A percentile compares a stretch with the other conserved stretches of the same genome.
phyloP scores from a whole-genome alignment of 805 yeast genomes.

The Citeromyces matritensis region DNA sequence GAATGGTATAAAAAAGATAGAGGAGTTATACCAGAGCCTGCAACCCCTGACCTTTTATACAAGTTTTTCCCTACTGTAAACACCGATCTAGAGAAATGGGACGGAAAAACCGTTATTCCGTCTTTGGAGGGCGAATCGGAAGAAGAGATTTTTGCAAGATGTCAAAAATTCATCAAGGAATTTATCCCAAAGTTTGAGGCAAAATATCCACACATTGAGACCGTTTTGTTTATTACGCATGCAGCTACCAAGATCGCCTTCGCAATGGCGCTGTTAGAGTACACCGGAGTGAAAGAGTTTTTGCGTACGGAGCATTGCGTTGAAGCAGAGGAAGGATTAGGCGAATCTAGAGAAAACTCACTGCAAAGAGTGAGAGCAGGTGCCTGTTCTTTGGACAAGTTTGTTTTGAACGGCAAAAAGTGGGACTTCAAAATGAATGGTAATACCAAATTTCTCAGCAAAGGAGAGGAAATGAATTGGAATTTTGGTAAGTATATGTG shows the following conservation, averaged over 20 bases:
- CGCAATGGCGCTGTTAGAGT: slow-evolving; percentile 60
- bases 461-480: slow-evolving; percentile 94
- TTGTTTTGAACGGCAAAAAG: slow-evolving; percentile 14
- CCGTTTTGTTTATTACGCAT: slow-evolving; percentile 69
- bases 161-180: slow-evolving; percentile 31
- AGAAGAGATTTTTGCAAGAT: slow-evolving; percentile 51
- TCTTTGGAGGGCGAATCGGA: slow-evolving; percentile 60
- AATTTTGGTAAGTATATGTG: slow-evolving; percentile 37
- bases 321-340: slow-evolving; percentile 14
- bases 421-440: slow-evolving; percentile 69
- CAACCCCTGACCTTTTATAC: slow-evolving; percentile 27
- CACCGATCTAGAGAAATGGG: slow-evolving; percentile 2
- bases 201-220: slow-evolving; percentile 42
- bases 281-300: slow-evolving; percentile 30
- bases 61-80: slow-evolving; percentile 40
- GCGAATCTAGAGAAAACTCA: slow-evolving; percentile 2
- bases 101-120: slow-evolving; percentile 34
- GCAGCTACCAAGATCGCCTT: slow-evolving; percentile 88
- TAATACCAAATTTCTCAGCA: slow-evolving; percentile 46
- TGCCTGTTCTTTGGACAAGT: slow-evolving; percentile 72
- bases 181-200: slow-evolving; percentile 45
- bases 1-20: slow-evolving; percentile 82
- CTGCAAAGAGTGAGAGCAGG: slow-evolving; percentile 43
- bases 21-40: slow-evolving; percentile 57
- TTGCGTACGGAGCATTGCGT: slow-evolving; percentile 22